Evolutionary conservation across 106 monocot genomes (phyloP), one percentile per base, ranked within the genome.

Genomic region (Dendrobium catenatum): DNA sequence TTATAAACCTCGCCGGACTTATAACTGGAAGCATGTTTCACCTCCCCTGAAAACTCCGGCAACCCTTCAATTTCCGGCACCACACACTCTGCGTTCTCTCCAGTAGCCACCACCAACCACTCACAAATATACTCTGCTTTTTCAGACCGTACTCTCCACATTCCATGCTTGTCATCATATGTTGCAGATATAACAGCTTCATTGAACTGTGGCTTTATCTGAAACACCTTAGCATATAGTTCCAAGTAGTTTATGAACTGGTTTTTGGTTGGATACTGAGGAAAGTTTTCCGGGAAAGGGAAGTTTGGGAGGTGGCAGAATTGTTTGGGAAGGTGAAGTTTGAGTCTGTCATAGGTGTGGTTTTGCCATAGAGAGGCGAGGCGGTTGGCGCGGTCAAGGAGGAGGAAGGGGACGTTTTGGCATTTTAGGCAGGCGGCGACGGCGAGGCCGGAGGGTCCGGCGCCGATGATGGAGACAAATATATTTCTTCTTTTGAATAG

Each of bases 341-440:
- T 76, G 18, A 82, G 82, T n/a, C 82, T 75, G 48, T 82, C 86
- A 64, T 91, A 91, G 37, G 88, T 91, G 22, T 79, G 81, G 19
- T 85, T 84, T 77, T 91, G 83, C 91, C 91, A 91, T 6, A 88
- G 75, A 1, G 91, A 91, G 42, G 91, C 91, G 58, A 91, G 88
- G 88, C 88, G 84, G 78, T 86, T 76, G 33, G 91, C 81, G 5
- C 88, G 84, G 43, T 91, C 91, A 37, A 91, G 82, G 82, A 88
- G 80, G 41, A 91, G 79, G 81, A 88, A 88, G 13, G 90, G 90
- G 19, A 91, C 84, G 6, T 81, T 81, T 8, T 66, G 83, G 13
- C 61, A 59, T 8, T 73, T 83, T 0, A 91, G 84, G 80, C 90
- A 88, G 19, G 91, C 86, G 10, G 84, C 88, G 3, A 88, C 88